These are phyloP conservation scores for Zymoseptoria ardabiliae DNA, from an alignment of 2,329 filamentous ascomycete species.

Conservation along the genomic window DNA sequence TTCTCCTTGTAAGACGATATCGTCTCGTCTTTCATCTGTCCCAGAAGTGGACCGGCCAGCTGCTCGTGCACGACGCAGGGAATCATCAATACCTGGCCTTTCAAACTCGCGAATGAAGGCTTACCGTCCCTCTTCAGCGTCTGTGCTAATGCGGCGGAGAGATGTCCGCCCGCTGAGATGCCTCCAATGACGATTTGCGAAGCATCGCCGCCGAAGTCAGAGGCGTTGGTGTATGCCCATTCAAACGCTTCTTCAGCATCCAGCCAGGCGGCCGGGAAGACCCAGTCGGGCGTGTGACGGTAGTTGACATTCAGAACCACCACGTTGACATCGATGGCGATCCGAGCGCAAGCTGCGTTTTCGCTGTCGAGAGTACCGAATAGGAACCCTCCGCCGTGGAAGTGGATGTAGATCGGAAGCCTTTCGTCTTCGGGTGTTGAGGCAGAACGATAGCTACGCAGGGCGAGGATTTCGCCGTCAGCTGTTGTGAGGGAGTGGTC, in stretches of 20 bases:
- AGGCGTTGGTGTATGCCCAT: slow-evolving; percentile 45
- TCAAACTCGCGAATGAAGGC: slow-evolving; percentile 30
- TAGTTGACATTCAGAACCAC: slow-evolving; percentile 52
- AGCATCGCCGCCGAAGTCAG: slow-evolving; percentile 33
- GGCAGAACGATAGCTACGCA: slow-evolving; percentile 41
- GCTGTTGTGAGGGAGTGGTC: slow-evolving; percentile 34
- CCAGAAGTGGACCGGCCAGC: slow-evolving; percentile 32
- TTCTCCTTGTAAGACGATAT: slow-evolving; percentile 42
- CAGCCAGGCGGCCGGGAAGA: slow-evolving; percentile 47
- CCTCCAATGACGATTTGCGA: slow-evolving; percentile 41
- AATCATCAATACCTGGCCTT: slow-evolving; percentile 48
- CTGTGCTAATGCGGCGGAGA: slow-evolving; percentile 39
- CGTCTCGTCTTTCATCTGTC: slow-evolving; percentile 32
- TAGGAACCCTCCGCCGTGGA: slow-evolving; percentile 52
- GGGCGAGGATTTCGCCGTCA: slow-evolving; percentile 40
- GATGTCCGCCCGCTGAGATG: slow-evolving; percentile 42
- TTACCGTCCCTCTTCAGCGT: slow-evolving; percentile 29
- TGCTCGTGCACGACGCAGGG: slow-evolving; percentile 36
- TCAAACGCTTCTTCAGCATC: slow-evolving; percentile 49
- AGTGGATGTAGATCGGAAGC: slow-evolving; percentile 41
- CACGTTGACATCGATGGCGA: slow-evolving; percentile 37
- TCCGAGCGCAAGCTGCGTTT: slow-evolving; percentile 45
- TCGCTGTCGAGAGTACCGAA: slow-evolving; percentile 49
- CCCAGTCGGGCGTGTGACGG: slow-evolving; percentile 50
- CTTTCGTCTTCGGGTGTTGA: slow-evolving; percentile 26